These are phyloP conservation scores for Ceratobasidium sp. DNA, from an alignment of 1,284 basidiomycete genomes.

Conservation along the genomic window DNA sequence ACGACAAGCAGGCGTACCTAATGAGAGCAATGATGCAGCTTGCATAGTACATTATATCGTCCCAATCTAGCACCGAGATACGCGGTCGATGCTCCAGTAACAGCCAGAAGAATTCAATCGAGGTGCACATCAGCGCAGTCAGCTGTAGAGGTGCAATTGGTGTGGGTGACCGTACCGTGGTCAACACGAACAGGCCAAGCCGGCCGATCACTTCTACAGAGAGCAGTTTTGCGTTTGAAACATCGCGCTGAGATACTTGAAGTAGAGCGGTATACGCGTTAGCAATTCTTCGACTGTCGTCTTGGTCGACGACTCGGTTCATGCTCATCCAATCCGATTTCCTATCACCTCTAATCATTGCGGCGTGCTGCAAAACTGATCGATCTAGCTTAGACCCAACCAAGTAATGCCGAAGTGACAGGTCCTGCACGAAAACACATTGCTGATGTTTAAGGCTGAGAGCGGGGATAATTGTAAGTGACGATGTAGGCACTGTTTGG, in stretches of 20 bases:
- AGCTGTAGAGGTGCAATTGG: not conserved
- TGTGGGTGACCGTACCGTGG: not conserved
- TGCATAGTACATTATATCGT: too few relatives aligned
- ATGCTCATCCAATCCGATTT: not conserved
- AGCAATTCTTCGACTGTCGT: not conserved
- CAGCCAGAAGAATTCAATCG: not conserved
- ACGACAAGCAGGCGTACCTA: too few relatives aligned
- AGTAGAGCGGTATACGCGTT: not conserved
- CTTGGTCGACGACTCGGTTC: not conserved
- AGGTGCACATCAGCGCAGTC: not conserved
- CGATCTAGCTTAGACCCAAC: not conserved
- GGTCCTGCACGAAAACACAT: not conserved
- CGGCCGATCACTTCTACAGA: not conserved
- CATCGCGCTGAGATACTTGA: not conserved
- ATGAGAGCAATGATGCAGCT: too few relatives aligned
- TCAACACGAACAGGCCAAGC: not conserved
- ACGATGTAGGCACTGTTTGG: not conserved
- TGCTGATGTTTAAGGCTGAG: not conserved
- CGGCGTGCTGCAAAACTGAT: not conserved
- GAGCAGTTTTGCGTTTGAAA: not conserved
- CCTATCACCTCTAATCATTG: not conserved
- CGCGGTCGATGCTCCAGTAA: too few relatives aligned
- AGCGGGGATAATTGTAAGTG: too few relatives aligned
- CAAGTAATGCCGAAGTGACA: not conserved
- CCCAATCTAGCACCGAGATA: too few relatives aligned